Percentiles rank a stretch among this genome's conserved stretches.
Evolutionary conservation across 1,284 basidiomycete species (phyloP).

Genomic region (Exobasidium rhododendri): DNA sequence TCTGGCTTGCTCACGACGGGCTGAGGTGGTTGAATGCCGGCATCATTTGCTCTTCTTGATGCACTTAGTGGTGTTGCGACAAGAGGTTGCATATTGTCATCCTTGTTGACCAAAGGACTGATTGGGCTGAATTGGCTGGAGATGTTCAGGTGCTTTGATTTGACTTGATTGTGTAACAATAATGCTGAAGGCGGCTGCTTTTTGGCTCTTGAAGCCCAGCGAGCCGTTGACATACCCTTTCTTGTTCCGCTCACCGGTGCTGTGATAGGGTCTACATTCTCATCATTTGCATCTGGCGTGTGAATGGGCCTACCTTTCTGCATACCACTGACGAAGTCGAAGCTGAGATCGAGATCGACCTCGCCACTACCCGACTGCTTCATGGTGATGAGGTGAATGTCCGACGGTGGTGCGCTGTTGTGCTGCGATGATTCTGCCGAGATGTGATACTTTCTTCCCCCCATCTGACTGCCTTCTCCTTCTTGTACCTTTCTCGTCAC

Average conservation of each 20-base stretch:
- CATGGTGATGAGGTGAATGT: neutral
- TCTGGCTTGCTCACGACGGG: neutral
- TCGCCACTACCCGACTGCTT: slow-evolving; percentile 19
- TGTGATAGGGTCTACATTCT: neutral
- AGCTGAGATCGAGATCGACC: slow-evolving; percentile 39
- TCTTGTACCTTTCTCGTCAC: neutral
- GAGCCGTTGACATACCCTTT: slow-evolving; percentile 31
- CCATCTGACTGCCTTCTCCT: neutral
- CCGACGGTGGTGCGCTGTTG: neutral
- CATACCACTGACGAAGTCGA: slow-evolving; percentile 34
- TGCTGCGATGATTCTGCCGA: slow-evolving; percentile 7
- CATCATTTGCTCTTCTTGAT: slow-evolving; percentile 24
- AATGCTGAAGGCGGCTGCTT: slow-evolving; percentile 35
- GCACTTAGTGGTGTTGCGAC: slow-evolving; percentile 31
- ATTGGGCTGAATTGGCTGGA: slow-evolving; percentile 28
- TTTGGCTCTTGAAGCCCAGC: slow-evolving; percentile 27
- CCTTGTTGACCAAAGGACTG: slow-evolving; percentile 21
- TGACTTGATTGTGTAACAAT: slow-evolving; percentile 10
- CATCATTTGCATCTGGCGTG: slow-evolving; percentile 14
- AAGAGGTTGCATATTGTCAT: slow-evolving; percentile 18
- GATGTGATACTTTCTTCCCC: slow-evolving; percentile 5
- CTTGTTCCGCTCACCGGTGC: slow-evolving; percentile 14
- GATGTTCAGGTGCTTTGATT: slow-evolving; percentile 17
- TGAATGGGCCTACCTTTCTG: slow-evolving; percentile 6
- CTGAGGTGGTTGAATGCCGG: slow-evolving; percentile 5